A percentile compares a stretch with the other conserved stretches of the same genome.
Conservation (phyloP, 1,284 basidiomycete species). For the Wolfiporia cocos region DNA sequence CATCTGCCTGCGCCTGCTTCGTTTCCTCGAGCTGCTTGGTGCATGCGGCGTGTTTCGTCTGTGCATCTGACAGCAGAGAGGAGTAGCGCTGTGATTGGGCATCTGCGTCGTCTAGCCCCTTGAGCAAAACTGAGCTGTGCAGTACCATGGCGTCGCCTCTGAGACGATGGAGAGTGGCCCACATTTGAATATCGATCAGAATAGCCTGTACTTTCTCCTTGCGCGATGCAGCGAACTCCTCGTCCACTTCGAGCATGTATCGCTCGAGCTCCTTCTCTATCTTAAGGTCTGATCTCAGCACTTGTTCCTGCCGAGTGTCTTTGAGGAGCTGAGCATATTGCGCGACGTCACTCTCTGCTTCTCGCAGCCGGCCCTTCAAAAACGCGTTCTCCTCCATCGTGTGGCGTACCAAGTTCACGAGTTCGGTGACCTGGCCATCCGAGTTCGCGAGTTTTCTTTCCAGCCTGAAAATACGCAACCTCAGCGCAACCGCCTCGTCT, state of each 20-base stretch:
- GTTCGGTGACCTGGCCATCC: slow-evolving; percentile 59
- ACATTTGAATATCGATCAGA: slow-evolving; percentile 8
- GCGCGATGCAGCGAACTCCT: no score
- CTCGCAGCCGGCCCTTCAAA: slow-evolving; percentile 36
- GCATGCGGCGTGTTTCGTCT: slow-evolving; percentile 34
- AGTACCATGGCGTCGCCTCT: slow-evolving; percentile 13
- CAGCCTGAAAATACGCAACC: slow-evolving; percentile 43
- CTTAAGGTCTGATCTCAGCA: neutral
- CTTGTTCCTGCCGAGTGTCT: slow-evolving; percentile 7
- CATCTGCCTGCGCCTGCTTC: slow-evolving; percentile 30
- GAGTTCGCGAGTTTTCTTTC: slow-evolving; percentile 64
- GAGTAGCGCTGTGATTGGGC: slow-evolving; percentile 28
- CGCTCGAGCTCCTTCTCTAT: slow-evolving; percentile 3
- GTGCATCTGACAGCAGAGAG: slow-evolving; percentile 32
- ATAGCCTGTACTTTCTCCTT: no score
- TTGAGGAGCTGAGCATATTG: slow-evolving; percentile 26
- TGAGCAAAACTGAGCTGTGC: slow-evolving; percentile 15
- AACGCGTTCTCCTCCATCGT: slow-evolving; percentile 44
- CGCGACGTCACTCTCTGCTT: slow-evolving; percentile 34
- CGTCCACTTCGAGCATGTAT: slow-evolving; percentile 2
- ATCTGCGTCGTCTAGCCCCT: slow-evolving; percentile 12
- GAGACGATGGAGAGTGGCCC: slow-evolving; percentile 10
- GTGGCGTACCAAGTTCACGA: slow-evolving; percentile 56
- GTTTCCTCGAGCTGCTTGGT: slow-evolving; percentile 31
- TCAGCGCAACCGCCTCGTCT: slow-evolving; percentile 34